Conservation (phyloP, 2,329 filamentous ascomycete species). For the Ampelomyces quisqualis region DNA sequence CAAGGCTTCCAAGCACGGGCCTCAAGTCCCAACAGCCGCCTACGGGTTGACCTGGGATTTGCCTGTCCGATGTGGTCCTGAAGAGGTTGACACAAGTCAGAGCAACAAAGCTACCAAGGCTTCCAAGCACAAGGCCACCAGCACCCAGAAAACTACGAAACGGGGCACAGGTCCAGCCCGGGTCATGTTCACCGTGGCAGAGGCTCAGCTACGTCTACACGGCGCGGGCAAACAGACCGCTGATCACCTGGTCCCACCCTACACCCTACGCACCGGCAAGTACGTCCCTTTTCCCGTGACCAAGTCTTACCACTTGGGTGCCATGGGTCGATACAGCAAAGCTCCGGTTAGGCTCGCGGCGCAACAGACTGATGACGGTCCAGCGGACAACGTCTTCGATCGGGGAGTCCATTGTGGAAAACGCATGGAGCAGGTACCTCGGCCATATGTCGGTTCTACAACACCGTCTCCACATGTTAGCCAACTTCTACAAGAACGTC, state of each 20-base stretch:
- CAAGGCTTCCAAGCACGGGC: no score
- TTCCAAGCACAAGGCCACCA: no score
- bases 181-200: slow-evolving; percentile 16
- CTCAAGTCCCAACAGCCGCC: no score
- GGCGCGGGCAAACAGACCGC: neutral
- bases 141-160: no score
- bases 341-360: no score
- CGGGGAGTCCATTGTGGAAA: neutral
- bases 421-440: neutral
- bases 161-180: no score
- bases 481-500: neutral
- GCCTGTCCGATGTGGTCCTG: no score
- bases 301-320: slow-evolving; percentile 15
- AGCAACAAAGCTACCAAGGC: no score
- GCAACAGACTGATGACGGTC: neutral
- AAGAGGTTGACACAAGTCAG: no score
- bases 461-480: neutral
- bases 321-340: slow-evolving; percentile 12
- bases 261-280: slow-evolving; percentile 9
- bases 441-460: neutral
- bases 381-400: neutral
- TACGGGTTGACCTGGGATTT: no score
- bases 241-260: neutral
- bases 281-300: slow-evolving; percentile 11
- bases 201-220: slow-evolving; percentile 2